A percentile compares a stretch with the other conserved stretches of the same genome.
phyloP scores from a whole-genome alignment of 257 asterid genomes.

The Solanum tacnaense region DNA sequence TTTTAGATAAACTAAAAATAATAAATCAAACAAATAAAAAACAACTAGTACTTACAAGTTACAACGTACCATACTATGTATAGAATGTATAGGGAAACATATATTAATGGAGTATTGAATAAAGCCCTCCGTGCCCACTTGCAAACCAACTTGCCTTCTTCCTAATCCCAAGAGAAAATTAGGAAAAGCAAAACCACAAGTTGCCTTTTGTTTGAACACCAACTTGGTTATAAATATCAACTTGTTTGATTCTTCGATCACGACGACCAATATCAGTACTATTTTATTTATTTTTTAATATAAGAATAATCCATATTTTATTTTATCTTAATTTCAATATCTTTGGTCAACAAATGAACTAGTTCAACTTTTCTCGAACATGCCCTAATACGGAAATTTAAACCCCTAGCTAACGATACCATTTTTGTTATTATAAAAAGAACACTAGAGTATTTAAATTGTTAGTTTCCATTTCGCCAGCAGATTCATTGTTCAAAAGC shows the following conservation, averaged over 20 bases:
- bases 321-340: neutral
- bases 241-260: neutral
- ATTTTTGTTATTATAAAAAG: neutral
- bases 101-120: neutral
- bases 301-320: neutral
- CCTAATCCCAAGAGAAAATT: neutral
- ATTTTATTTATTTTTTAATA: neutral
- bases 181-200: slow-evolving; percentile 11
- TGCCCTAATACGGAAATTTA: neutral
- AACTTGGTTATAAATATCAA: slow-evolving; percentile 19
- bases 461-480: neutral
- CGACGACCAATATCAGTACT: neutral
- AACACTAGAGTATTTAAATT: neutral
- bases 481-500: neutral
- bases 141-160: slow-evolving; percentile 18
- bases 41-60: neutral
- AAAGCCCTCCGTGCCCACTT: slow-evolving; percentile 33
- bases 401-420: neutral
- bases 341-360: neutral
- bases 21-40: neutral
- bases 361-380: neutral
- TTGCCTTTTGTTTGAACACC: slow-evolving; percentile 25
- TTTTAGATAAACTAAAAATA: no score
- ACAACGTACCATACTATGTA: neutral
- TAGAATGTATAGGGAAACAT: neutral